Evolutionary conservation across 257 asterid genomes (phyloP).

Genomic region (Solanum bukasovii): DNA sequence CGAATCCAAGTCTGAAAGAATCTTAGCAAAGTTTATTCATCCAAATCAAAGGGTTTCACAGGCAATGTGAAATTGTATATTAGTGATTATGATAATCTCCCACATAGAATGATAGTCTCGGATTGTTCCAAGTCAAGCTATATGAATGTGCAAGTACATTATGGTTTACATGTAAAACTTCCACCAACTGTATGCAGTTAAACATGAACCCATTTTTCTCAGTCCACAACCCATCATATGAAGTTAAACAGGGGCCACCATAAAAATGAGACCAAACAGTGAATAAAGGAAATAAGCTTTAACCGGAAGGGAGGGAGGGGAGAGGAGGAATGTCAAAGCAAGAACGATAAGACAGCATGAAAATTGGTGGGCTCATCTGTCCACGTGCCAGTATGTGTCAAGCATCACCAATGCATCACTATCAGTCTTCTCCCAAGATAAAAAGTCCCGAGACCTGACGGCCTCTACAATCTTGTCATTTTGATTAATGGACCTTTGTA

Average conservation of each 20-base stretch:
- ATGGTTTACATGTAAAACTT: not conserved
- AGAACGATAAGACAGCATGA: not conserved
- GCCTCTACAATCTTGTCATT: not conserved
- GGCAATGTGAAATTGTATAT: not conserved
- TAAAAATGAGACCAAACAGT: not conserved
- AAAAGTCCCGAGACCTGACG: not conserved
- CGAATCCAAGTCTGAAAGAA: not conserved
- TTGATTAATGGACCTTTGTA: not conserved
- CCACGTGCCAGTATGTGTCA: not conserved
- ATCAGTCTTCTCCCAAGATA: not conserved
- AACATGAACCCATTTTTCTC: not conserved
- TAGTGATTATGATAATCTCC: not conserved
- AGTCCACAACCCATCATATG: not conserved
- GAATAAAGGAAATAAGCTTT: not conserved
- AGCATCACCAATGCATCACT: not conserved
- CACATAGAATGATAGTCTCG: not conserved
- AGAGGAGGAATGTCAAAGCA: not conserved
- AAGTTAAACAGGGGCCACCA: not conserved
- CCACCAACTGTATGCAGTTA: not conserved
- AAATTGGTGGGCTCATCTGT: not conserved
- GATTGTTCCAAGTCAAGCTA: not conserved
- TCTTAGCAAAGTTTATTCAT: not conserved
- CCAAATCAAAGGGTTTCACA: not conserved
- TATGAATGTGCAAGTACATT: not conserved
- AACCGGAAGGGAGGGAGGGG: not conserved